These are phyloP conservation scores for Scenedesmus sp. DNA, from an alignment of 163 green algal species.

Conservation along the genomic window DNA sequence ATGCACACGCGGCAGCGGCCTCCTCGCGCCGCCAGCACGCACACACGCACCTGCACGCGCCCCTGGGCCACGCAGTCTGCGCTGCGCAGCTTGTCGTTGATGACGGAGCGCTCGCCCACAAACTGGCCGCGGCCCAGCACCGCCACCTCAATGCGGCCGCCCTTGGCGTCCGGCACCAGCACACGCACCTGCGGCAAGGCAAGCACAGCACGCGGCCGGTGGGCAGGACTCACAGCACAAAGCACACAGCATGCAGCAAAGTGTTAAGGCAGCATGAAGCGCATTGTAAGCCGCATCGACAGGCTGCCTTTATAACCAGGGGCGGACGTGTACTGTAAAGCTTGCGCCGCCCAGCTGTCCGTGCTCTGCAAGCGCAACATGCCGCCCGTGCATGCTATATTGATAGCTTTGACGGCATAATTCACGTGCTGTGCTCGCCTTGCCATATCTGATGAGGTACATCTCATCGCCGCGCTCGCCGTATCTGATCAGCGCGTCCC, in stretches of 20 bases:
- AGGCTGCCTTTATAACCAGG: too few relatives aligned
- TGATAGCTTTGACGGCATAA: too few relatives aligned
- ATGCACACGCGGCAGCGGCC: not conserved
- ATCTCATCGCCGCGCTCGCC: conserved; percentile 80
- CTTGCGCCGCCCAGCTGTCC: too few relatives aligned
- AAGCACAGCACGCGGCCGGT: not conserved
- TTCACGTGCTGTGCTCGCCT: too few relatives aligned
- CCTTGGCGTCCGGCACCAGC: conserved; percentile 71
- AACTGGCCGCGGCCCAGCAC: conserved; percentile 80
- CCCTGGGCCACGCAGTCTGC: conserved; percentile 81
- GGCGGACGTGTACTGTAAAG: too few relatives aligned
- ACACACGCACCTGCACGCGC: conserved; percentile 59
- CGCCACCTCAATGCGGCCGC: conserved; percentile 70
- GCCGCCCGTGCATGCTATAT: too few relatives aligned
- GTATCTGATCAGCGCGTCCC: conserved; percentile 76
- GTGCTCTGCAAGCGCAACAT: too few relatives aligned
- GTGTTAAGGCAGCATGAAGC: too few relatives aligned
- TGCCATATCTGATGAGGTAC: conserved; percentile 83
- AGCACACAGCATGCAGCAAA: too few relatives aligned
- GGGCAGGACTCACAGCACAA: too few relatives aligned
- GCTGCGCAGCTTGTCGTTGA: conserved; percentile 81
- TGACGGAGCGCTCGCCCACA: conserved; percentile 84
- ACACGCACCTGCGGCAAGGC: conserved; percentile 66
- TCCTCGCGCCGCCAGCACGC: not conserved
- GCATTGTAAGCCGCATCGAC: too few relatives aligned